These are phyloP conservation scores for Hanseniaspora thailandica DNA, from an alignment of 805 yeast species.

Conservation along the genomic window DNA sequence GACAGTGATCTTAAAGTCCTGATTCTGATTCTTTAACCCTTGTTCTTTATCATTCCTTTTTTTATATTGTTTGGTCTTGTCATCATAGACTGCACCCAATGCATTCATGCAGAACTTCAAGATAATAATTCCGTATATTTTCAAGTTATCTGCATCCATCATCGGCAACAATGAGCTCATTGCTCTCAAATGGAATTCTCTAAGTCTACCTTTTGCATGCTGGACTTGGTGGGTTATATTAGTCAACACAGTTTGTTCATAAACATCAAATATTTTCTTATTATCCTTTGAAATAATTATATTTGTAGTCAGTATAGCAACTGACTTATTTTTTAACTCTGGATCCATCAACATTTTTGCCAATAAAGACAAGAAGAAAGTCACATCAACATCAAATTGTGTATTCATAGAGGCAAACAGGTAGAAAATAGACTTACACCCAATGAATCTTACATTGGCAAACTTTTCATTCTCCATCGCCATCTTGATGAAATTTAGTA, in stretches of 20 bases:
- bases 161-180: slow-evolving; percentile 72
- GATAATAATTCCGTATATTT: slow-evolving; percentile 44
- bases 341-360: slow-evolving; percentile 61
- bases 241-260: slow-evolving; percentile 53
- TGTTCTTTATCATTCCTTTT: neutral
- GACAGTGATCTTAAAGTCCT: neutral
- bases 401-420: slow-evolving; percentile 16
- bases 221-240: slow-evolving; percentile 72
- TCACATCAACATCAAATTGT: slow-evolving; percentile 9
- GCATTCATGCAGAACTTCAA: slow-evolving; percentile 28
- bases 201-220: slow-evolving; percentile 61
- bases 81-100: neutral
- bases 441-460: slow-evolving; percentile 1
- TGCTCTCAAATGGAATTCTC: slow-evolving; percentile 67
- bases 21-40: neutral
- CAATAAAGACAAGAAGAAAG: slow-evolving; percentile 50
- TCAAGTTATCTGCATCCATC: slow-evolving; percentile 74
- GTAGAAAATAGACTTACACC: neutral
- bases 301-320: slow-evolving; percentile 29
- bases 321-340: slow-evolving; percentile 51
- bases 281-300: neutral
- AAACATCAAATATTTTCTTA: slow-evolving; percentile 29
- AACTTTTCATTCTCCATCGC: neutral
- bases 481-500: neutral
- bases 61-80: neutral